Conservation (phyloP, 345 rosid genomes). For the Salix suchowensis region DNA sequence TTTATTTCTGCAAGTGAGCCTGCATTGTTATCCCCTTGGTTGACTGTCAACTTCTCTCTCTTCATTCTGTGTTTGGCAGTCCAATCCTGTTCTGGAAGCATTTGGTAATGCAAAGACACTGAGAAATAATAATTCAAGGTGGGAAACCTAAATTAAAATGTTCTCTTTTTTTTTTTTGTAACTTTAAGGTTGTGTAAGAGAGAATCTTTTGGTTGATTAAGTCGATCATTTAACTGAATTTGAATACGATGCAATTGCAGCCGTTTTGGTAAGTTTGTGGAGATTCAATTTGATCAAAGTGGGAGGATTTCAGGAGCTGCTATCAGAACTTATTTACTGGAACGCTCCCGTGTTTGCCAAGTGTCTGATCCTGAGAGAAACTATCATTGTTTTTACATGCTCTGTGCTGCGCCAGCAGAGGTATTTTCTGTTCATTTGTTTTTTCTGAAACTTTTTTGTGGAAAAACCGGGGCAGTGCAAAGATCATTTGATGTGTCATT, state of each 20-base stretch:
- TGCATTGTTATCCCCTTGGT: neutral
- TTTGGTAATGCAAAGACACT: slow-evolving; percentile 99
- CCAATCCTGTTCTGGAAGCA: slow-evolving; percentile 99
- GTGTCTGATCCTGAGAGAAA: slow-evolving; percentile 99
- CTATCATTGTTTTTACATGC: slow-evolving; percentile 99
- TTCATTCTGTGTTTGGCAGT: slow-evolving; percentile 45
- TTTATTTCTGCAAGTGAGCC: slow-evolving; percentile 5
- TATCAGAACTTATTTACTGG: slow-evolving; percentile 88
- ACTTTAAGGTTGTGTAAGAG: neutral
- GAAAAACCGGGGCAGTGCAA: neutral
- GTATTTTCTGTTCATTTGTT: slow-evolving; percentile 25
- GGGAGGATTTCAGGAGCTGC: slow-evolving; percentile 99
- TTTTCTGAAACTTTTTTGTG: neutral
- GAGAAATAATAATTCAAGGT: slow-evolving; percentile 96
- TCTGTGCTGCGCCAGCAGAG: slow-evolving; percentile 91
- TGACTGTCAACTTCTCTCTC: neutral
- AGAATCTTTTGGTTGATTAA: slow-evolving; percentile 15
- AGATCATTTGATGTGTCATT: neutral
- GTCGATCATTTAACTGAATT: neutral
- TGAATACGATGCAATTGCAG: slow-evolving; percentile 31
- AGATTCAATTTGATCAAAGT: slow-evolving; percentile 80
- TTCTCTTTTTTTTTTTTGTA: slow-evolving; percentile 6
- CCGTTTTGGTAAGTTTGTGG: slow-evolving; percentile 99
- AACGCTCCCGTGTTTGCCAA: slow-evolving; percentile 98
- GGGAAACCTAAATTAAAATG: slow-evolving; percentile 8